These are phyloP conservation scores for Coniochaeta prunicola DNA, from an alignment of 2,329 filamentous ascomycete species.

Conservation along the genomic window DNA sequence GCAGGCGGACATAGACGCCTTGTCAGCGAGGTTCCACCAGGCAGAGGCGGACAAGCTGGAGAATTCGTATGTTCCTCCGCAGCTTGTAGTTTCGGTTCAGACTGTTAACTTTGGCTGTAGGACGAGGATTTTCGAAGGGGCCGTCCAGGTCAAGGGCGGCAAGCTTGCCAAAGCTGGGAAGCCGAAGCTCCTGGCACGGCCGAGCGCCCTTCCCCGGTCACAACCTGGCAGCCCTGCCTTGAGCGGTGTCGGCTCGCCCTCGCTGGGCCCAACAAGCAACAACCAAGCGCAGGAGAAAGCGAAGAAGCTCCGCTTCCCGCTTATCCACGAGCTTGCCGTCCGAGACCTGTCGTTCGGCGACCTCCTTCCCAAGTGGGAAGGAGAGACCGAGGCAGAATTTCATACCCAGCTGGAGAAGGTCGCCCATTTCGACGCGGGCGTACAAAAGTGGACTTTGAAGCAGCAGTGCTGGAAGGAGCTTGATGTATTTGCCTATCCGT, in stretches of 20 bases:
- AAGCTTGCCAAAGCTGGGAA: conserved; percentile 27
- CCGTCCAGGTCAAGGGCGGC: conserved; percentile 12
- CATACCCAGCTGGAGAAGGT: conserved; percentile 49
- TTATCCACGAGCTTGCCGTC: conserved; percentile 56
- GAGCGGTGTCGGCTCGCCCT: conserved; percentile 46
- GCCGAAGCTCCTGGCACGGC: conserved; percentile 32
- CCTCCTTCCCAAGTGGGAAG: conserved; percentile 42
- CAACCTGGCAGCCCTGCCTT: conserved; percentile 49
- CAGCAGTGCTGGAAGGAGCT: conserved; percentile 56
- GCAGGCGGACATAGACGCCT: conserved; percentile 29
- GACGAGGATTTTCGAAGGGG: conserved; percentile 26
- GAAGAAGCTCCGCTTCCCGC: conserved; percentile 32
- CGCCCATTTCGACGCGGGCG: conserved; percentile 40
- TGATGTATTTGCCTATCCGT: conserved; percentile 56
- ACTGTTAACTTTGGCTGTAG: conserved; percentile 26
- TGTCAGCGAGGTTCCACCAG: conserved; percentile 37
- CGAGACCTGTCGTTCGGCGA: conserved; percentile 42
- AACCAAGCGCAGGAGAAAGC: conserved; percentile 45
- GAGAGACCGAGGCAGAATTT: conserved; percentile 41
- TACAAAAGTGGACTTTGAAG: conserved; percentile 47
- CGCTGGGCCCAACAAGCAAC: conserved; percentile 39
- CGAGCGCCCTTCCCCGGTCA: conserved; percentile 31
- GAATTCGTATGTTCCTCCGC: conserved; percentile 31
- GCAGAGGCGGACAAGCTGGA: conserved; percentile 35
- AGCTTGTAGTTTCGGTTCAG: not conserved